Base-by-base conservation (phyloP, 2,329 filamentous ascomycete genomes). In the Arthrinium puccinioides region DNA sequence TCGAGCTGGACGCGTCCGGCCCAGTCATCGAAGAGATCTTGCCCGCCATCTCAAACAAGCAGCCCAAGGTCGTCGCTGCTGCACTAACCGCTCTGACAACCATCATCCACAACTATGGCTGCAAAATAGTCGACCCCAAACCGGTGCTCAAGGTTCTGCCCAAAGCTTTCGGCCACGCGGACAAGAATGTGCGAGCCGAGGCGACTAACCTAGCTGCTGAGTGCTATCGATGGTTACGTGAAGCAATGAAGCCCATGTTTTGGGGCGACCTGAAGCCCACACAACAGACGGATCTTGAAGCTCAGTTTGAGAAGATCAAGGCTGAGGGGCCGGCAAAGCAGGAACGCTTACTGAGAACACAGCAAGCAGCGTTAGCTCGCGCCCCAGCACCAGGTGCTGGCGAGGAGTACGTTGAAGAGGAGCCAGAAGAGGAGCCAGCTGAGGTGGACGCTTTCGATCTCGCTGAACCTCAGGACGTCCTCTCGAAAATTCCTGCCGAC, bases 231-330 rank as follows among this genome's bases (percentile, higher is more conserved):
- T 98, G 94, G 92, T 71, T 98, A 23, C 84, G 90, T 48, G 92
- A 98, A 46, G 90, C 90, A 9, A 96, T 98, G 81, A 98, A 98
- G 59, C 87, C 90, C 25, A 83, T 97, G 62, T 97, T 98, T 59
- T 98, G 92, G 89, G 79, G 76, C 30, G 92, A 98, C 41, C 63
- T 98, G 43, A 98, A 98, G 59, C 84, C 90, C 1, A 90, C 94
- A 1, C 92, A 98, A 56, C 92, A 98, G 60, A 79, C 82, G 44
- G 94, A 98, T 55, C 67, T 98, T 39, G 94, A 98, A 55, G 85
- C 89, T 26, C 76, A 94, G 34, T 98, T 98, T 46, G 92, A 97
- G 53, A 88, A 87, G 51, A 76, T 96, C 55, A 96, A 95, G 59
- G 76, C 86, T 23, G 90, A 97, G 46, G 76, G 84, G 1, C 53